These are phyloP conservation scores for Phyllosticta paracitricarpa DNA, from an alignment of 2,329 filamentous ascomycete genomes.

Conservation along the genomic window DNA sequence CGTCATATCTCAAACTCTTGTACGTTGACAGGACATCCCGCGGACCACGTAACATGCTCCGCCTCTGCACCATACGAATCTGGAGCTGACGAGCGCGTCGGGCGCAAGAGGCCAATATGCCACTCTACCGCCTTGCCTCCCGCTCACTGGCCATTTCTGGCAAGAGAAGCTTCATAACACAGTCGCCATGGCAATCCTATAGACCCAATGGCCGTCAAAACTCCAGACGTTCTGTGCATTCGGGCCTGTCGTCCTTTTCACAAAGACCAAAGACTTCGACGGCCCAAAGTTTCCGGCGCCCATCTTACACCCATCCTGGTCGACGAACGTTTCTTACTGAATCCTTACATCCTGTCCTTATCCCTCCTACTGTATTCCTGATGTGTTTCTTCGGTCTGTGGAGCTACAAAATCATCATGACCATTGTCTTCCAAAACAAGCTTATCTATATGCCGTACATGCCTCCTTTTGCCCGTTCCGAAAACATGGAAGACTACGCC, in stretches of 20 bases:
- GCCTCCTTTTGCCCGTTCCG: slow-evolving; percentile 57
- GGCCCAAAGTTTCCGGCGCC: not conserved
- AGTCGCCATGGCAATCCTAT: not conserved
- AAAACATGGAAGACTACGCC: slow-evolving; percentile 56
- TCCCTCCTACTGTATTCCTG: slow-evolving; percentile 57
- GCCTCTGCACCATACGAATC: not conserved
- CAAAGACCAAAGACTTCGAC: not conserved
- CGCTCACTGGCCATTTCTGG: not conserved
- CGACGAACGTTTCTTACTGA: slow-evolving; percentile 15
- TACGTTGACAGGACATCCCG: not conserved
- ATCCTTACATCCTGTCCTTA: slow-evolving; percentile 37
- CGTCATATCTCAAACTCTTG: not conserved
- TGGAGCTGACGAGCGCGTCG: not conserved
- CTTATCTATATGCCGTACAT: slow-evolving; percentile 74
- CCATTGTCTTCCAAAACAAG: slow-evolving; percentile 68
- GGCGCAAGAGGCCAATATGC: not conserved
- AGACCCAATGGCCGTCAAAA: not conserved
- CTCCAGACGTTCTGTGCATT: not conserved
- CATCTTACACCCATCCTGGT: not conserved
- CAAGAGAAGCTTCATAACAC: not conserved
- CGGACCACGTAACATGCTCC: not conserved
- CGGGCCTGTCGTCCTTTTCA: not conserved
- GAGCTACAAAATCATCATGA: slow-evolving; percentile 58
- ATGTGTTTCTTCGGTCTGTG: slow-evolving; percentile 57
- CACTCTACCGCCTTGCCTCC: not conserved